Conservation (phyloP, 352 stramenopile species). For the Phytopythium mirpurense region DNA sequence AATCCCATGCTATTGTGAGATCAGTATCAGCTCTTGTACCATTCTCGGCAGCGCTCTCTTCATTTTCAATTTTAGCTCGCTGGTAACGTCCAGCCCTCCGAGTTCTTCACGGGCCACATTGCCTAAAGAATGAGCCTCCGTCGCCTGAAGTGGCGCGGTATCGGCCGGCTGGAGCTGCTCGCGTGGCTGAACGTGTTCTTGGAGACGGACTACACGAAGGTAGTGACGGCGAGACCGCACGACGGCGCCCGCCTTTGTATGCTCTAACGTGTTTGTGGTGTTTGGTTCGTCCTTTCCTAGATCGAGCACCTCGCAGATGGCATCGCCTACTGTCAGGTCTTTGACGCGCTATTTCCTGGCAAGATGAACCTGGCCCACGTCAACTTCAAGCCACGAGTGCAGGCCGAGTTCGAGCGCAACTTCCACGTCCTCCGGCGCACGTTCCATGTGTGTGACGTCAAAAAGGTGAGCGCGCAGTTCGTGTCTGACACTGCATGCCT, state of each 20-base stretch:
- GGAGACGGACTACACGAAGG: conserved; percentile 80
- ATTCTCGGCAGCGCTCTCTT: too few species aligned
- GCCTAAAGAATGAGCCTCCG: conserved; percentile 50
- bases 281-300: conserved; percentile 7
- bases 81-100: neutral
- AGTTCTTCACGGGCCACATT: neutral
- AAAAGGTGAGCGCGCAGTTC: conserved; percentile 28
- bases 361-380: conserved; percentile 58
- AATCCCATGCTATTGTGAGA: too few species aligned
- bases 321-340: conserved; percentile 76
- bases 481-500: neutral
- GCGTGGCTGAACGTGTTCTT: conserved; percentile 78
- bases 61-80: too few species aligned
- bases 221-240: conserved; percentile 1
- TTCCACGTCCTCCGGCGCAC: conserved; percentile 47
- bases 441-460: conserved; percentile 57
- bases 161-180: conserved; percentile 72
- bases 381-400: conserved; percentile 48
- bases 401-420: conserved; percentile 61
- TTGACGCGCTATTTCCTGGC: conserved; percentile 61
- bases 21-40: too few species aligned
- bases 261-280: neutral
- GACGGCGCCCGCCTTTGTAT: neutral
- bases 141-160: conserved; percentile 68
- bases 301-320: conserved; percentile 77